A percentile compares a stretch with the other conserved stretches of the same genome.
phyloP scores from a whole-genome alignment of 768 basidiomycete species.

The Boletus huronensis region DNA sequence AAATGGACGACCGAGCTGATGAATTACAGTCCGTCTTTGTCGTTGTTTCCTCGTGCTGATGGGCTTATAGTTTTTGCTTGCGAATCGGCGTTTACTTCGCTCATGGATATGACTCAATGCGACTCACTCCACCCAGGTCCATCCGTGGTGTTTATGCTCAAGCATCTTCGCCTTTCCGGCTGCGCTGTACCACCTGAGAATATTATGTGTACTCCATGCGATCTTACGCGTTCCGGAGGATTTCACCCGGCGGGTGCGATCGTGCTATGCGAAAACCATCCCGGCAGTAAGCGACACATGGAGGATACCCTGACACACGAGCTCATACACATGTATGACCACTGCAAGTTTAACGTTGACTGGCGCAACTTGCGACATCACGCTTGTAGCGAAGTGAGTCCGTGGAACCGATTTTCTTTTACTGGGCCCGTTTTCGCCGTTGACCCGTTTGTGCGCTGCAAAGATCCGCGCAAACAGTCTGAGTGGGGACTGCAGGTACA shows the following conservation, averaged over 20 bases:
- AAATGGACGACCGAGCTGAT: conserved; percentile 66
- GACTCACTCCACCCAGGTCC: conserved; percentile 56
- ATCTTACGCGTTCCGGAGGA: conserved; percentile 69
- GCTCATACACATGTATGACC: conserved; percentile 92
- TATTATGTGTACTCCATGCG: conserved; percentile 84
- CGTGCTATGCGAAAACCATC: conserved; percentile 80
- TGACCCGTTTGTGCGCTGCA: background rate
- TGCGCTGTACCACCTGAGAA: conserved; percentile 68
- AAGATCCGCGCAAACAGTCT: conserved; percentile 95
- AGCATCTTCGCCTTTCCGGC: conserved; percentile 77
- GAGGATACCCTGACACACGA: conserved; percentile 94
- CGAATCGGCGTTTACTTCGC: conserved; percentile 8
- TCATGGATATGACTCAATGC: background rate
- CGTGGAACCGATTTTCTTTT: background rate
- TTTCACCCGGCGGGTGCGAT: conserved; percentile 82
- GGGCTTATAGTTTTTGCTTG: conserved; percentile 6
- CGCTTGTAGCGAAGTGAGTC: conserved; percentile 90
- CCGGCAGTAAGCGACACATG: conserved; percentile 81
- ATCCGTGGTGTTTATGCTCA: conserved; percentile 83
- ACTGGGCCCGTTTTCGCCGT: background rate
- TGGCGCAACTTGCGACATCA: conserved; percentile 90
- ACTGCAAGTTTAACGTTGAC: conserved; percentile 90
- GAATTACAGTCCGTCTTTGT: conserved; percentile 56
- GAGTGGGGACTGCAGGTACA: conserved; percentile 89
- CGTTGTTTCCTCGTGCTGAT: conserved; percentile 7